Evolutionary conservation across 139 green algal species (phyloP).

Genomic region (Diplosphaera chodatii): DNA sequence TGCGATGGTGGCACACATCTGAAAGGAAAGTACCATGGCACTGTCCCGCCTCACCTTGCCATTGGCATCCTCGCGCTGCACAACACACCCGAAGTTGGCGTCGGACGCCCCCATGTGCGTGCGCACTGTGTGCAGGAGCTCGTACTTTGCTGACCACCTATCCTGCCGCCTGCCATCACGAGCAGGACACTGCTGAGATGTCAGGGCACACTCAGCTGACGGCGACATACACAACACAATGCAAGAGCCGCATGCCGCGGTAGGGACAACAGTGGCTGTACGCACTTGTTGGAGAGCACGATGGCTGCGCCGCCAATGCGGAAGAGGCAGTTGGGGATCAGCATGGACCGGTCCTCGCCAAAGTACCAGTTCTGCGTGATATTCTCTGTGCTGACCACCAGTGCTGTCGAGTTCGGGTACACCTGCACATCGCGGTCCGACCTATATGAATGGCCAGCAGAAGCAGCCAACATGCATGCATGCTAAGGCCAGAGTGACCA

Average conservation of each 20-base stretch:
- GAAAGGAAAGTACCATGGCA: too few relatives aligned
- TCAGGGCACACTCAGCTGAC: too few relatives aligned
- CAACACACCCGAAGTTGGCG: constrained; percentile 79
- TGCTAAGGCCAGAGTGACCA: too few relatives aligned
- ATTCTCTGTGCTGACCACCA: constrained; percentile 96
- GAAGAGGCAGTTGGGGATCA: constrained; percentile 98
- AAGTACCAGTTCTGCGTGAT: constrained; percentile 92
- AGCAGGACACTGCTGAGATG: too few relatives aligned
- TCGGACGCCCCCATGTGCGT: constrained; percentile 91
- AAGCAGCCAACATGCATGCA: too few relatives aligned
- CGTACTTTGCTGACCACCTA: constrained; percentile 70
- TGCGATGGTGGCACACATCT: too few relatives aligned
- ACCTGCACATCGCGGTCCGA: constrained; percentile 47
- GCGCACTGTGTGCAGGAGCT: constrained; percentile 78
- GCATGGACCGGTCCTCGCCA: constrained; percentile 85
- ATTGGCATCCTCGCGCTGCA: constrained; percentile 67
- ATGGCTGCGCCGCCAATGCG: constrained; percentile 87
- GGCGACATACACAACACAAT: too few relatives aligned
- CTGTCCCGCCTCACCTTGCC: constrained; percentile 34
- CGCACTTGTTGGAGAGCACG: constrained; percentile 80
- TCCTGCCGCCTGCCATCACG: constrained; percentile 44
- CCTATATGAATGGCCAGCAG: too few relatives aligned
- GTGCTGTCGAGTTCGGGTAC: constrained; percentile 56
- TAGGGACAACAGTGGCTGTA: too few relatives aligned
- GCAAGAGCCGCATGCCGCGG: too few relatives aligned